These are phyloP conservation scores for Hanseniaspora vineae DNA, from an alignment of 805 yeast species.

Conservation along the genomic window DNA sequence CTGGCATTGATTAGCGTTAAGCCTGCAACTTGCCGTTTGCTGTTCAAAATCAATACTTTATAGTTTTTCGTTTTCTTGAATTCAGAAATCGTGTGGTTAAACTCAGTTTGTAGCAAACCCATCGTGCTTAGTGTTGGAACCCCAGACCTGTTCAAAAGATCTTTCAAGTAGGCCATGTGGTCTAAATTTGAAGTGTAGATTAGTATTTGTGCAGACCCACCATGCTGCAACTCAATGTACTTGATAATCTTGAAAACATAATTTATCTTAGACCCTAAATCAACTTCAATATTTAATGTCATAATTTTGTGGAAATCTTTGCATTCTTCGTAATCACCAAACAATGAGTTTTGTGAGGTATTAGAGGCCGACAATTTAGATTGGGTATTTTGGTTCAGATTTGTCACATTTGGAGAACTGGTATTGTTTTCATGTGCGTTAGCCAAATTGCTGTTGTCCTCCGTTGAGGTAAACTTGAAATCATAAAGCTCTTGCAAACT, in stretches of 20 bases:
- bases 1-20: conserved; percentile 83
- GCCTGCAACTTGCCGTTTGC: conserved; percentile 83
- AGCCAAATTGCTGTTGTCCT: not conserved
- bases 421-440: not conserved
- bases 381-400: no score
- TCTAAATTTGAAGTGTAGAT: conserved; percentile 85
- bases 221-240: conserved; percentile 44
- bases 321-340: conserved; percentile 12
- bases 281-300: conserved; percentile 29
- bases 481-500: conserved; percentile 43
- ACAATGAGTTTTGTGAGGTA: not conserved
- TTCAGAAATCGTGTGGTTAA: conserved; percentile 24
- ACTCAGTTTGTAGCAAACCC: conserved; percentile 5
- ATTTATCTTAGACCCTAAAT: conserved; percentile 81
- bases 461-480: conserved; percentile 35
- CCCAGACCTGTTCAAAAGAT: conserved; percentile 39
- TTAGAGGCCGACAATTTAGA: no score
- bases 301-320: conserved; percentile 32
- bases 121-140: conserved; percentile 16
- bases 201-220: conserved; percentile 53
- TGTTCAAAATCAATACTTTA: conserved; percentile 80
- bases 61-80: conserved; percentile 49
- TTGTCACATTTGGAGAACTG: not conserved
- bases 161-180: conserved; percentile 32
- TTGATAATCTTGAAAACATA: conserved; percentile 61